Conservation (phyloP, 176 grass and related monocot species). For the Rhipidocladum racemiflorum region DNA sequence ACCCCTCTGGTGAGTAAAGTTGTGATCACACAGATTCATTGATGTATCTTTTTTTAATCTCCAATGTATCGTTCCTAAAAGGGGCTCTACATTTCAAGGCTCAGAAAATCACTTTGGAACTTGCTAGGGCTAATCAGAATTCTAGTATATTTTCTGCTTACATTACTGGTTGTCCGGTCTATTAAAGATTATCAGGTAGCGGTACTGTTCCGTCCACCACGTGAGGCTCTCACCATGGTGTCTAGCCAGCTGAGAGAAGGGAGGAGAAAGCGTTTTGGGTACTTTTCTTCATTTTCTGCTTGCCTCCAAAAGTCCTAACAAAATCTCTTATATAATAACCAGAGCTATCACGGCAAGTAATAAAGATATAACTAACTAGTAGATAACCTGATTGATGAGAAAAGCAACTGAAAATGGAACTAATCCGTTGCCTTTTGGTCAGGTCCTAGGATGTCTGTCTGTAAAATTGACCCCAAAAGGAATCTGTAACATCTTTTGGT, state of each 20-base stretch:
- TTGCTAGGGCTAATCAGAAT: not conserved
- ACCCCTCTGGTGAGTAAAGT: not conserved
- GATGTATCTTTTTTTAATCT: not conserved
- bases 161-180: not conserved
- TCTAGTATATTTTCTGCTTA: not conserved
- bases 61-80: constrained; percentile 6
- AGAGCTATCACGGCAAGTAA: not conserved
- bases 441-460: not conserved
- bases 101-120: not conserved
- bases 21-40: not conserved
- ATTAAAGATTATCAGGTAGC: not conserved
- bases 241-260: not conserved
- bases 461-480: not conserved
- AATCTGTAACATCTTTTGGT: not conserved
- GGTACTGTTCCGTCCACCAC: not conserved
- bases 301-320: not conserved
- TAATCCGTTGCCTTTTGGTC: not conserved
- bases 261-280: not conserved
- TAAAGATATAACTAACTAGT: not conserved
- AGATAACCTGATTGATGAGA: not conserved
- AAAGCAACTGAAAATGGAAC: not conserved
- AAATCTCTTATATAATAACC: not conserved
- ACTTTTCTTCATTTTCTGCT: constrained; percentile 4
- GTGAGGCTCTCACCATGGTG: not conserved
- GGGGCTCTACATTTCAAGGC: not conserved